Evolutionary conservation across 148 eudicot genomes (phyloP).

Genomic region (Hydrangea macrophylla): DNA sequence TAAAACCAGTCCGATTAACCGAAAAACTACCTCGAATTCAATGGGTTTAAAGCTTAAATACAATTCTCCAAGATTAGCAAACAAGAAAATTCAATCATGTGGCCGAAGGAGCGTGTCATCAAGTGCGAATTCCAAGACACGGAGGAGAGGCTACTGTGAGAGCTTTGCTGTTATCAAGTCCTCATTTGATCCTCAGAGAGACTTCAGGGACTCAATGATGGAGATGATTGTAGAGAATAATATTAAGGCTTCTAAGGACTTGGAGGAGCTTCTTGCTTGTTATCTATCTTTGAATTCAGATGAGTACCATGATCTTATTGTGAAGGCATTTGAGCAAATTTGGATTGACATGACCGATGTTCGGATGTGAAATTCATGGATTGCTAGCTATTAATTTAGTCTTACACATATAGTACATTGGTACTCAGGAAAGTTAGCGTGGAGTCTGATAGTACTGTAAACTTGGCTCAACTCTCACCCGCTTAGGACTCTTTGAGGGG

Average conservation of each 20-base stretch:
- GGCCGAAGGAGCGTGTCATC: constrained; percentile 18
- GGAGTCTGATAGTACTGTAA: no score
- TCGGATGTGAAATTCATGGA: constrained; percentile 2
- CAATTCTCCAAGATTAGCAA: constrained; percentile 29
- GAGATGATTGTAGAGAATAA: constrained; percentile 65
- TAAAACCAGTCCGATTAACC: no score
- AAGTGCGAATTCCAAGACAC: constrained; percentile 9
- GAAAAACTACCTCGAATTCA: constrained; percentile 9
- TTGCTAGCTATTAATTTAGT: no score
- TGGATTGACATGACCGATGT: constrained; percentile 44
- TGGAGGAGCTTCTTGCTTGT: constrained; percentile 71
- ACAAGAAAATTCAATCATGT: constrained; percentile 10
- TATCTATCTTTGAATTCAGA: constrained; percentile 53
- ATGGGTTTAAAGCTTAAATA: constrained; percentile 25
- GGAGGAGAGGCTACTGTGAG: constrained; percentile 19
- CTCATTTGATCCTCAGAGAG: constrained; percentile 49
- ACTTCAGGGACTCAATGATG: constrained; percentile 63
- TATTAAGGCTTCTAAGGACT: constrained; percentile 42
- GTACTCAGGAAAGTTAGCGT: no score
- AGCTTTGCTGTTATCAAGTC: constrained; percentile 57
- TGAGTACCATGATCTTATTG: constrained; percentile 54
- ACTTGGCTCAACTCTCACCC: no score
- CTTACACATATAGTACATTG: no score
- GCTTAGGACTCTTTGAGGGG: no score
- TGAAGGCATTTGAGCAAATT: constrained; percentile 59